Base-by-base conservation (phyloP, 2,329 filamentous ascomycete genomes). In the Phialophora macrospora region DNA sequence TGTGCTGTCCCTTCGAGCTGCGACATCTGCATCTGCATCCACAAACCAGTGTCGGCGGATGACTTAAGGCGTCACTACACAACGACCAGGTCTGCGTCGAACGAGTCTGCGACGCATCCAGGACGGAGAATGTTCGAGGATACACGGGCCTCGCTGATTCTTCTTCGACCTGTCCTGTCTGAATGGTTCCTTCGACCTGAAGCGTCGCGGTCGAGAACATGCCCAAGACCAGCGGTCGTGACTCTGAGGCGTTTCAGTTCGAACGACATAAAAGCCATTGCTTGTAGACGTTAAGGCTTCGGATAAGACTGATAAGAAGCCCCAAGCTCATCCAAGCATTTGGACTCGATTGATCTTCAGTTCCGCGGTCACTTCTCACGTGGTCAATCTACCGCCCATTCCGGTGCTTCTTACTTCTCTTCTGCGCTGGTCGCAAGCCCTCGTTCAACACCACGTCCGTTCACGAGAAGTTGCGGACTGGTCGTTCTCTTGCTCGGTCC, bases 401-500 rank as follows among this genome's bases (percentile, higher is more conserved):
- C 17, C 17, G 20, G 32, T 48, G 17, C 44, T 48, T 20, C 17
- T 11, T 7, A 48, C 3, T 52, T 52, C 11, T 52, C 24, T 28
- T 5, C 49, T 52, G 49, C 49, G 49, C 49, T 52, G 49, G 49
- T 52, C 49, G 49, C 49, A 8, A 34, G 32, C 22, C 5, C 17
- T 24, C 24, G 7, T 52, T 22, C 49, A 52, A 9, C 24, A 52
- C 2, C 22, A 0, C 49, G 14, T 52, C 49, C 2, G 26, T 17
- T 22, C 44, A 22, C 17, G 20, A 12, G 32, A 34, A 12, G 32
- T 12, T 34, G 9, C 32, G 32, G 9, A 34, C 3, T 34, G 32
- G 4, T 12, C 11, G 11, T 34, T 34, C 11, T 20, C 44, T n/a
- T 48, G 22, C 17, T 48, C 17, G 2, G 17, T 5, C 44, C 22